Evolutionary conservation across 1,139 yeast genomes (phyloP).

Genomic region (Magnusiomyces starmeri): DNA sequence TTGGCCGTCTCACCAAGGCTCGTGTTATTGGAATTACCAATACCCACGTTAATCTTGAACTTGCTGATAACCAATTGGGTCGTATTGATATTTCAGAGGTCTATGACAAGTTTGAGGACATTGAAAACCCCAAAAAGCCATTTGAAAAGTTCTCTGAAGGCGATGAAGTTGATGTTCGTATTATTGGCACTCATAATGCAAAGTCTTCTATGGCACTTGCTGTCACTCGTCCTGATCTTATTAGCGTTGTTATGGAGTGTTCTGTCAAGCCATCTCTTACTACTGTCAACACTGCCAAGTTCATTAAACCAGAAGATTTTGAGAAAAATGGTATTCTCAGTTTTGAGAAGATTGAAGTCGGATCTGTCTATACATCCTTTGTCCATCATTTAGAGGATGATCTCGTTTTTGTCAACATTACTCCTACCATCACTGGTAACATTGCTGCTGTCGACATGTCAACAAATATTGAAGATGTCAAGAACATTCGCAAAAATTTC

Average conservation of each 20-base stretch:
- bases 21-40: conserved; percentile 56
- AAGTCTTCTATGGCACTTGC: conserved; percentile 65
- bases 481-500: conserved; percentile 41
- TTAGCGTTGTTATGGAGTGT: conserved; percentile 57
- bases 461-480: conserved; percentile 46
- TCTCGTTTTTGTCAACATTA: conserved; percentile 59
- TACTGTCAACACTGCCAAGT: conserved; percentile 23
- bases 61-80: conserved; percentile 77
- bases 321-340: conserved; percentile 25
- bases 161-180: conserved; percentile 51
- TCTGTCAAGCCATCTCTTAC: conserved; percentile 44
- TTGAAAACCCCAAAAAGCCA: conserved; percentile 54
- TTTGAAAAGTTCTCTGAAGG: conserved; percentile 51
- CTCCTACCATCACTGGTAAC: conserved; percentile 64
- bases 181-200: conserved; percentile 73
- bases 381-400: conserved; percentile 42
- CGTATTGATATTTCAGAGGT: conserved; percentile 72
- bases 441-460: conserved; percentile 60
- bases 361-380: conserved; percentile 42
- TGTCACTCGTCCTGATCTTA: conserved; percentile 46
- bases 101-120: conserved; percentile 49
- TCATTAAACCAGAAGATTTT: conserved; percentile 16
- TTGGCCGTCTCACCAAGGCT: conserved; percentile 60
- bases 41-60: conserved; percentile 65
- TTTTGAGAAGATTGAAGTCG: conserved; percentile 39